A percentile compares a stretch with the other conserved stretches of the same genome.
Evolutionary conservation across 75 land plant species (phyloP).

Genomic region (Ceratopteris richardii): DNA sequence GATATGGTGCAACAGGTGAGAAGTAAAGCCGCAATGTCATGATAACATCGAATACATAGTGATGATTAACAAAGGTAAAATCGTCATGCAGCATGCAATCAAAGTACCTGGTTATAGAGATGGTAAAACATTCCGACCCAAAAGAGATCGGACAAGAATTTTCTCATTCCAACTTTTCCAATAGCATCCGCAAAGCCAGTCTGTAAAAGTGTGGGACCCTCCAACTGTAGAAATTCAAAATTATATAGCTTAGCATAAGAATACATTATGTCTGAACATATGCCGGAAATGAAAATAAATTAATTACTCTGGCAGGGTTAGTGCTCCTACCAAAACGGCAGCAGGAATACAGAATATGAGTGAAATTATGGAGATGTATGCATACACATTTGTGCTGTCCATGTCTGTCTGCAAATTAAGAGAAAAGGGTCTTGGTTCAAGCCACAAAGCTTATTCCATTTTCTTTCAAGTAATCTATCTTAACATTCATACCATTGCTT

Average conservation of each 20-base stretch:
- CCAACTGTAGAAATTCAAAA: slow-evolving; percentile 54
- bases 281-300: no score
- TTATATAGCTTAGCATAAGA: no score
- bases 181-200: slow-evolving; percentile 80
- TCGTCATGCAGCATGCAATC: no score
- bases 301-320: no score
- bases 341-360: slow-evolving; percentile 84
- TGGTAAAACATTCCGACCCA: slow-evolving; percentile 99
- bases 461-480: background rate
- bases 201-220: slow-evolving; percentile 78
- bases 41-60: no score
- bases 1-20: no score
- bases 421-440: no score
- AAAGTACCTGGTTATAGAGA: slow-evolving; percentile 93
- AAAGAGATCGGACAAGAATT: slow-evolving; percentile 78
- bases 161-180: slow-evolving; percentile 75
- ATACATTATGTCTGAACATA: no score
- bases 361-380: slow-evolving; percentile 86
- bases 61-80: no score
- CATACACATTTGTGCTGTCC: slow-evolving; percentile 97
- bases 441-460: no score
- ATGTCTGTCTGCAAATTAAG: slow-evolving; percentile 63
- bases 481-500: slow-evolving; percentile 75
- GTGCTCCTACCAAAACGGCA: slow-evolving; percentile 54
- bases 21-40: no score